Percentiles rank a stretch among this genome's conserved stretches.
Conservation (phyloP, 495 filamentous ascomycete genomes). For the Aspergillus panamensis region DNA sequence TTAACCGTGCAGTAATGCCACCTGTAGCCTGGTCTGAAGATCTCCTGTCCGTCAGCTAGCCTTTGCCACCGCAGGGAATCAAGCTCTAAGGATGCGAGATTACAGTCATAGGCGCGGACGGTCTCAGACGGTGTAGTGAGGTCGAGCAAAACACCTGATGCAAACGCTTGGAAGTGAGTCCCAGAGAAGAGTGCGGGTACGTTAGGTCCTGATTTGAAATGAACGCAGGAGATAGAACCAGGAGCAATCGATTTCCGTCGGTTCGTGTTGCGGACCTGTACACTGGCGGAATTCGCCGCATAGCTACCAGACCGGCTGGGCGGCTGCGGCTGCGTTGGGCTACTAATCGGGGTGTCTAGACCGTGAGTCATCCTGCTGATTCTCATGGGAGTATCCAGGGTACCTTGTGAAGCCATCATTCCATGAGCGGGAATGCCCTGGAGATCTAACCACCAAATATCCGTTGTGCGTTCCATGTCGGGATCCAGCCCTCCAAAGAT, state of each 20-base stretch:
- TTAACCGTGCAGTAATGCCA: conserved; percentile 98
- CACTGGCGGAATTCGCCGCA: conserved; percentile 82
- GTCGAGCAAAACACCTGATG: conserved; percentile 86
- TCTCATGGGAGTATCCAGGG: conserved; percentile 43
- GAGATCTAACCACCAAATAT: conserved; percentile 95
- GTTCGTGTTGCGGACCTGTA: conserved; percentile 73
- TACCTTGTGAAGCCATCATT: conserved; percentile 64
- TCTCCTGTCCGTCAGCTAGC: conserved; percentile 85
- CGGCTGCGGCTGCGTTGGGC: conserved; percentile 36
- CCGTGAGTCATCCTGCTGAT: conserved; percentile 38
- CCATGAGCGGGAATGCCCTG: conserved; percentile 84
- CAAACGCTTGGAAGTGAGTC: conserved; percentile 91
- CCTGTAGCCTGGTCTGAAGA: conserved; percentile 80
- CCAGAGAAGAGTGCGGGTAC: conserved; percentile 85
- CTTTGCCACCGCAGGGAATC: conserved; percentile 87
- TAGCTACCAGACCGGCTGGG: conserved; percentile 65
- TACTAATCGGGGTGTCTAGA: conserved; percentile 43
- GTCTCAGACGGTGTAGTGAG: conserved; percentile 90
- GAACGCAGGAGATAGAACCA: conserved; percentile 82
- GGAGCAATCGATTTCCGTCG: conserved; percentile 71
- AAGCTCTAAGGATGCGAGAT: conserved; percentile 81
- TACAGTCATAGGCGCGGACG: conserved; percentile 79
- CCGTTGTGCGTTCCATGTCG: conserved; percentile 92
- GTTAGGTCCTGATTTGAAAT: conserved; percentile 83
- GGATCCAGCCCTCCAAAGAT: conserved; percentile 93